Evolutionary conservation across 495 filamentous ascomycete genomes (phyloP), one percentile per base, ranked within the genome.

Genomic region (Hyaloscypha hepaticicola): DNA sequence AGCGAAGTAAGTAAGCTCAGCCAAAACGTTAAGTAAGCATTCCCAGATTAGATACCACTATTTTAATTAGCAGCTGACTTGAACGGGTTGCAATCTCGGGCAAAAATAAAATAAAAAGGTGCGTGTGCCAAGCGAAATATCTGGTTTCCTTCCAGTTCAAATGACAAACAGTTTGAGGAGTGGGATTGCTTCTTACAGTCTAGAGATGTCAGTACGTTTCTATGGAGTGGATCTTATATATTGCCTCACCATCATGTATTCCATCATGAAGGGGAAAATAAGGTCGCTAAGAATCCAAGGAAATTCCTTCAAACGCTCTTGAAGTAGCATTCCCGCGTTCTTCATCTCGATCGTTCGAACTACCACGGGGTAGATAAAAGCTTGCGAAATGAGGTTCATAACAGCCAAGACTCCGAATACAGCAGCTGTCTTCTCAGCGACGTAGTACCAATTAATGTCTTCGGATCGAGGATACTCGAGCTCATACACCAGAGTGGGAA

Each of bases 1-100:
- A n/a, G 89, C 88, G 70, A 91, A 92, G 41, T 76, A 74, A 1
- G 88, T 91, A 58, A 92, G 71, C 71, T 92, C 89, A 5, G 88
- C 89, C 5, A 91, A 73, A 41, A 90, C 82, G 76, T 92, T 92
- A 58, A 92, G 84, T 56, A 91, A 83, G 56, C 87, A 88, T 76
- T 92, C 89, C 89, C 89, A 92, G 70, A 92, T 91, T 27, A 92
- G 80, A 70, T 91, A 92, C 85, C 86, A 90, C 60, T 78, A 58
- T 61, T 68, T 58, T 33, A n/a, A 41, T 50, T 16, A 41, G 66
- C 64, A 51, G 21, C 25, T 60, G 59, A 29, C 67, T 53, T 53
- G 19, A n/a, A 33, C 2, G 12, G 12, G 31, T 33, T 33, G 31
- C 31, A 33, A 33, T 7, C 31, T 33, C 31, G 31, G 31, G 2